phyloP scores from a whole-genome alignment of 1,284 basidiomycete genomes.

The Irpex sp. region DNA sequence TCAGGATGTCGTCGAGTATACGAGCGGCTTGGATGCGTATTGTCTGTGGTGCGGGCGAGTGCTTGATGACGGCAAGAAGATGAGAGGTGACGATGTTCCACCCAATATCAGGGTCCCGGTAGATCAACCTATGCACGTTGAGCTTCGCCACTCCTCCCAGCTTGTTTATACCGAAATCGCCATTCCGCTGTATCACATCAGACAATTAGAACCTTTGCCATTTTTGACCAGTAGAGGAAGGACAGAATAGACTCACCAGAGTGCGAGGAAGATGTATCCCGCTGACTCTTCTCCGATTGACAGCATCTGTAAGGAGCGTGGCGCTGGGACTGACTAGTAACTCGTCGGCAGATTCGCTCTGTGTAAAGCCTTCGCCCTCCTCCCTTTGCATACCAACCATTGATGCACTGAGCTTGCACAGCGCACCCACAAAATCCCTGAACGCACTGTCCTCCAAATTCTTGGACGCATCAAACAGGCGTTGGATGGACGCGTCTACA shows the following conservation, averaged over 20 bases:
- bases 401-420: constrained; percentile 83
- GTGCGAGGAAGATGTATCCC: constrained; percentile 80
- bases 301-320: constrained; percentile 39
- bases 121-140: constrained; percentile 85
- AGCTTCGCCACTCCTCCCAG: constrained; percentile 76
- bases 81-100: constrained; percentile 84
- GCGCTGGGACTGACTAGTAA: constrained; percentile 33
- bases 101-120: constrained; percentile 74
- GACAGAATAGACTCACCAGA: constrained; percentile 24
- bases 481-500: constrained; percentile 69
- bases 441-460: constrained; percentile 84
- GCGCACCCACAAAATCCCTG: constrained; percentile 73
- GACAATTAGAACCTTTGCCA: constrained; percentile 45
- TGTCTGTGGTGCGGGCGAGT: constrained; percentile 63
- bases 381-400: constrained; percentile 85
- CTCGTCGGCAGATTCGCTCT: constrained; percentile 40
- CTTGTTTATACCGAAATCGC: constrained; percentile 86
- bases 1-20: constrained; percentile 79
- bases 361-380: constrained; percentile 25
- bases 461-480: constrained; percentile 81
- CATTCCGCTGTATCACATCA: constrained; percentile 51
- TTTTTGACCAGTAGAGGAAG: background rate
- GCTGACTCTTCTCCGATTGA: constrained; percentile 73
- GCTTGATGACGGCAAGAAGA: constrained; percentile 71
- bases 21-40: constrained; percentile 88